phyloP scores from a whole-genome alignment of 2,329 filamentous ascomycete species.

The Penicillium sclerotiorum region DNA sequence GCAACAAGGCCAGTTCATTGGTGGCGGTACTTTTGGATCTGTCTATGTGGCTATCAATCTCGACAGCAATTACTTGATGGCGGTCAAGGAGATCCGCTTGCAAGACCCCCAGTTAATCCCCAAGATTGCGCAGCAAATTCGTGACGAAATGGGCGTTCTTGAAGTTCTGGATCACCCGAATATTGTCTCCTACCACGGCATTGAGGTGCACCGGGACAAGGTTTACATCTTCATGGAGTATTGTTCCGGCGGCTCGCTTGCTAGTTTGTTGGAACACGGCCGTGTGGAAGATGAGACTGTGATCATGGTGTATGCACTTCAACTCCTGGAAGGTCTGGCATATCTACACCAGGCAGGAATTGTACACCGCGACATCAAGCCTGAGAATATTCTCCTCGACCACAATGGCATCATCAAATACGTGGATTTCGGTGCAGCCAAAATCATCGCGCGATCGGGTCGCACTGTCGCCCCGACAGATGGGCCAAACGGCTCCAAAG shows the following conservation, averaged over 20 bases:
- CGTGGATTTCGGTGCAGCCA: conserved; percentile 96
- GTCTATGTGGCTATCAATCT: conserved; percentile 98
- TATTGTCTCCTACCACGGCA: conserved; percentile 95
- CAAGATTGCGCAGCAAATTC: conserved; percentile 88
- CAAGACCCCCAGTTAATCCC: conserved; percentile 97
- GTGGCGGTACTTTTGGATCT: conserved; percentile 94
- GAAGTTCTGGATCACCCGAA: conserved; percentile 97
- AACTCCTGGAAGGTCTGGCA: conserved; percentile 88
- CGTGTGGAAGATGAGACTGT: conserved; percentile 97
- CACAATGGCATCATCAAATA: conserved; percentile 99
- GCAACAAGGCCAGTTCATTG: conserved; percentile 98
- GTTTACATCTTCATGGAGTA: conserved; percentile 99
- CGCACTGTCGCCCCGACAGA: conserved; percentile 75
- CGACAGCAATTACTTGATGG: conserved; percentile 95
- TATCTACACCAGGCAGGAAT: conserved; percentile 92
- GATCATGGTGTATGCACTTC: conserved; percentile 93
- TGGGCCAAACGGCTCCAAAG: conserved; percentile 51
- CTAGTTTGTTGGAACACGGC: conserved; percentile 87
- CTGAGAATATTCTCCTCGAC: conserved; percentile 94
- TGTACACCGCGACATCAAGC: conserved; percentile 96
- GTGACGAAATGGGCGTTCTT: conserved; percentile 94
- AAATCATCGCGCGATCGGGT: conserved; percentile 91
- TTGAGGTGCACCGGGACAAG: conserved; percentile 96
- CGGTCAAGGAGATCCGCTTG: conserved; percentile 95
- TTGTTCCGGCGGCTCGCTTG: conserved; percentile 91